These are phyloP conservation scores for Fusarium sp. DNA, from an alignment of 2,329 filamentous ascomycete genomes.

Conservation along the genomic window DNA sequence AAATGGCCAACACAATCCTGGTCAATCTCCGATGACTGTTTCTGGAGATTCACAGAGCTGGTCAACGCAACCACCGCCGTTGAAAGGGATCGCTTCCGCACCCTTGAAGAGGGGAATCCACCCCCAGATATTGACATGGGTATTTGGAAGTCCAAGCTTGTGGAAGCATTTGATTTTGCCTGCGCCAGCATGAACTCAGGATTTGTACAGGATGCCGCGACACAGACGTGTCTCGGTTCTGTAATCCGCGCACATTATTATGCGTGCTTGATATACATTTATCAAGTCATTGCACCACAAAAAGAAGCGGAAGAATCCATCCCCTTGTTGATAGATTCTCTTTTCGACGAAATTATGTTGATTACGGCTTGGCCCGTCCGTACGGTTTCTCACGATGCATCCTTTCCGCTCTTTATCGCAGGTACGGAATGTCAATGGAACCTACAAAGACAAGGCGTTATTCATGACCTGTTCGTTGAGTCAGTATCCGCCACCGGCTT, in stretches of 20 bases:
- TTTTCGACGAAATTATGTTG: background rate
- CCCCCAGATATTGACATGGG: background rate
- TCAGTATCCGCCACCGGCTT: slow-evolving; percentile 7
- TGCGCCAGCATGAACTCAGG: background rate
- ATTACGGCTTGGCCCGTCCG: background rate
- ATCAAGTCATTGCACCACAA: background rate
- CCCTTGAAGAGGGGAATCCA: background rate
- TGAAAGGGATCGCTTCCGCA: background rate
- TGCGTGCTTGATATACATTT: background rate
- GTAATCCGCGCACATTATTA: slow-evolving; percentile 7
- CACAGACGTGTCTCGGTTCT: background rate
- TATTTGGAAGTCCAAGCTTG: background rate
- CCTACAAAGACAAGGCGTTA: background rate
- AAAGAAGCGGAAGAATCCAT: background rate
- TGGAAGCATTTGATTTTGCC: background rate
- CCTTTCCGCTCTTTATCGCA: slow-evolving; percentile 5
- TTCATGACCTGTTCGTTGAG: background rate
- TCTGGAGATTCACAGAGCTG: background rate
- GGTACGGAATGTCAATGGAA: background rate
- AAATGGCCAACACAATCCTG: too few species aligned
- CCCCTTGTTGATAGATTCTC: background rate
- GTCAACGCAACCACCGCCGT: background rate
- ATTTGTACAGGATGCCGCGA: background rate
- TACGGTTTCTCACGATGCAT: slow-evolving; percentile 6
- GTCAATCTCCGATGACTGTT: background rate